These are phyloP conservation scores for Debaryomyces psychrophilus DNA, from an alignment of 1,139 yeast genomes.

Conservation along the genomic window DNA sequence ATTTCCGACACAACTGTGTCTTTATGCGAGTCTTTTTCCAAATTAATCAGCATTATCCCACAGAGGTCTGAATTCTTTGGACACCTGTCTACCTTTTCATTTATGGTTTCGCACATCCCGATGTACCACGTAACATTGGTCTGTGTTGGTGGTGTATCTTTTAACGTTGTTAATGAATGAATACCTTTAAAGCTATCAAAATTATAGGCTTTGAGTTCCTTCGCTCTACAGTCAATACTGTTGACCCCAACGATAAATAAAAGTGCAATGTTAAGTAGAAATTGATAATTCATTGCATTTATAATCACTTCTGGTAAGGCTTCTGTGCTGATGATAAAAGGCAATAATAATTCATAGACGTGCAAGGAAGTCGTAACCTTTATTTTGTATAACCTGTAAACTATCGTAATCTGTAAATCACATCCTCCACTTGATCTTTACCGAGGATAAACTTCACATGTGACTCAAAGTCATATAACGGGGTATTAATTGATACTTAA, in stretches of 20 bases:
- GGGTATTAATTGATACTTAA: conserved; percentile 8
- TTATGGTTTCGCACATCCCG: conserved; percentile 64
- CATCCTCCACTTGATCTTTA: neutral
- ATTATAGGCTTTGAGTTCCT: conserved; percentile 43
- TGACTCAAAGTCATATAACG: conserved; percentile 7
- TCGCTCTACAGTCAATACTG: conserved; percentile 49
- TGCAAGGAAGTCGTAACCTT: neutral
- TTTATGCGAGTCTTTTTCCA: conserved; percentile 45
- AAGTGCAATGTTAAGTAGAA: conserved; percentile 1
- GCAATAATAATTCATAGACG: neutral
- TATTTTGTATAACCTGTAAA: neutral
- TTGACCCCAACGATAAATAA: conserved; percentile 17
- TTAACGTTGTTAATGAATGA: conserved; percentile 39
- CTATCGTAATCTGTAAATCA: neutral
- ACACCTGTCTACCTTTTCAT: conserved; percentile 50
- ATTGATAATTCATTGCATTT: conserved; percentile 2
- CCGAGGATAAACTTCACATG: conserved; percentile 8
- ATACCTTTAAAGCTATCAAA: conserved; percentile 54
- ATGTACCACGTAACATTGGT: conserved; percentile 68
- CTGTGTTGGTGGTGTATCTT: conserved; percentile 77
- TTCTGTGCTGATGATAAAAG: neutral
- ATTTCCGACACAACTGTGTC: conserved; percentile 54
- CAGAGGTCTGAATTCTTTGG: conserved; percentile 72
- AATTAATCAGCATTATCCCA: conserved; percentile 57
- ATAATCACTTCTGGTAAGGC: neutral